phyloP scores from a whole-genome alignment of 768 basidiomycete genomes.

The Podaxis sp. region DNA sequence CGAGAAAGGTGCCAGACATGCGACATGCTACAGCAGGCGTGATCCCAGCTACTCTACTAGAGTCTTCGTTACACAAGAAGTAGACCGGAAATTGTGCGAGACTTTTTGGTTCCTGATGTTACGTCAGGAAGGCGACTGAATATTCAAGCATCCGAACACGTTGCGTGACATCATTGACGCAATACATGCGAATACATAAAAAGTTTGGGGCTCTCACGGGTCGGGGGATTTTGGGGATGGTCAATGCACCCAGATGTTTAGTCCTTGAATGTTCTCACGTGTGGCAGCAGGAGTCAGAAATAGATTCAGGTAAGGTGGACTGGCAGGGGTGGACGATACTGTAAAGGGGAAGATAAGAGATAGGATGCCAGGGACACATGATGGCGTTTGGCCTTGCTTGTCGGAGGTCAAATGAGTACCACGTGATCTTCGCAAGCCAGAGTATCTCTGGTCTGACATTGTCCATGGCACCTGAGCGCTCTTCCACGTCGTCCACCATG shows the following conservation, averaged over 20 bases:
- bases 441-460: neutral
- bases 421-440: conserved; percentile 2
- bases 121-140: too few species aligned
- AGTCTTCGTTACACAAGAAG: too few species aligned
- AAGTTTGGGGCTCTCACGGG: neutral
- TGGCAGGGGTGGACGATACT: neutral
- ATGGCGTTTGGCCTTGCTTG: neutral
- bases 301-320: too few species aligned
- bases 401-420: neutral
- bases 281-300: neutral
- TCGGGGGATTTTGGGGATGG: neutral
- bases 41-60: too few species aligned
- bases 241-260: neutral
- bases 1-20: too few species aligned
- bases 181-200: too few species aligned
- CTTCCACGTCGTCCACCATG: conserved; percentile 19
- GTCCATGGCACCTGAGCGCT: conserved; percentile 2
- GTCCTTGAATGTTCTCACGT: neutral
- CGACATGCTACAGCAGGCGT: too few species aligned
- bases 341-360: neutral
- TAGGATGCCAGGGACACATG: neutral
- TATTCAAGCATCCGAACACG: too few species aligned
- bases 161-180: too few species aligned
- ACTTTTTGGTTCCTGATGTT: too few species aligned
- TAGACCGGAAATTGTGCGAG: too few species aligned